Conservation (phyloP, 2,329 filamentous ascomycete species). For the Xylariaceae sp. region DNA sequence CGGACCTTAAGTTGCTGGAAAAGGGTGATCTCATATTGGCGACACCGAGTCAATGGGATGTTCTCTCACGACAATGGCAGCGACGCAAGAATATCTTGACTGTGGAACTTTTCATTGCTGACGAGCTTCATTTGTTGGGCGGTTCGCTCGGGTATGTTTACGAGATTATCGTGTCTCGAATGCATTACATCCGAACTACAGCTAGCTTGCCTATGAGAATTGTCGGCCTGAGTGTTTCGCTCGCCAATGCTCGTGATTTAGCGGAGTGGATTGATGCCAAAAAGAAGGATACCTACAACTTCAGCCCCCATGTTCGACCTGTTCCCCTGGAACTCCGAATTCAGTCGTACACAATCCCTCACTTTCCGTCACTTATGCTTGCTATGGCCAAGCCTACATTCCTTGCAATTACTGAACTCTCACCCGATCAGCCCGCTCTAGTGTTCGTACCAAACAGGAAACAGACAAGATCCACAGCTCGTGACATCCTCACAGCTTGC, state of each 20-base stretch:
- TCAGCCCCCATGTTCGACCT: constrained; percentile 84
- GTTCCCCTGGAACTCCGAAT: constrained; percentile 90
- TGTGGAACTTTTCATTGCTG: constrained; percentile 86
- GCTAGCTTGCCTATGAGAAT: constrained; percentile 81
- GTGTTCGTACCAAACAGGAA: constrained; percentile 92
- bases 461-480: constrained; percentile 80
- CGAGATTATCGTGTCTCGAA: constrained; percentile 93
- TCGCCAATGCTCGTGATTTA: constrained; percentile 88
- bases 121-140: constrained; percentile 90
- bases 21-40: constrained; percentile 84
- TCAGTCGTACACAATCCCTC: constrained; percentile 90
- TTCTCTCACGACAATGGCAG: constrained; percentile 93
- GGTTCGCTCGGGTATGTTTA: constrained; percentile 84
- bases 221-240: constrained; percentile 81
- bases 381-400: constrained; percentile 97
- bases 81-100: constrained; percentile 90
- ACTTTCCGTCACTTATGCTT: constrained; percentile 97
- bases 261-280: constrained; percentile 97
- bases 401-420: constrained; percentile 79
- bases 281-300: constrained; percentile 98
- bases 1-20: constrained; percentile 83
- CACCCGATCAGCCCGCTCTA: constrained; percentile 81
- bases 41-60: constrained; percentile 93
- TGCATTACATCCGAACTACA: constrained; percentile 92
- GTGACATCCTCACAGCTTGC: constrained; percentile 83